Base-by-base conservation (phyloP, 108 stramenopile species). In the Poteriospumella lacustris region DNA sequence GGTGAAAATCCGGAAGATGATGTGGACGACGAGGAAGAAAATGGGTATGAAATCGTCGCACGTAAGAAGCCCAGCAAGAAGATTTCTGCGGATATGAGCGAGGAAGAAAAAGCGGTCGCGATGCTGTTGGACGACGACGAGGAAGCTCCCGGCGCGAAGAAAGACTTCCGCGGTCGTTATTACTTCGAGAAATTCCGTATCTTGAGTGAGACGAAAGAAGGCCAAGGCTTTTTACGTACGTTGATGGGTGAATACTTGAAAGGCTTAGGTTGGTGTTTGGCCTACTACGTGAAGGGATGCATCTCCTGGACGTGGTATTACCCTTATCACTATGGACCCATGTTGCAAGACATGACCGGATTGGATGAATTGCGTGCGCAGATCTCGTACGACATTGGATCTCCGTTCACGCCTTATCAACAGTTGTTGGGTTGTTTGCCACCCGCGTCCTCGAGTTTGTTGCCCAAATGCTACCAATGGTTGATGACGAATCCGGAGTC, bases 361-460 rank as follows among this genome's bases (percentile, higher is more conserved):
- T 44, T 76, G 24, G 58, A 36, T 9, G 58, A 28, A 19, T 12
- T 62, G 3, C 24, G 2, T 62, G 29, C 42, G 3, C 24, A 29
- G 31, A 52, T 76, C 60, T 3, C 28, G 3, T 84, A 81, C 38
- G 78, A 78, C 26, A 42, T 82, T 43, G 81, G 81, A 31, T 38
- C 68, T 41, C 84, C 84, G 2, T 82, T 84, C 60, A 29, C 44
- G 59, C 84, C 84, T 28, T 84, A 81, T 42, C 76, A 79, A 78
- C 84, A 84, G 81, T 78, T 84, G 43, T 68, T 84, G 0, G 68
- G 81, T 0, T 84, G 84, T 40, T 43, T 84, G 31, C 84, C 84
- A 1, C 59, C 78, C 0, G 78, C 81, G 0, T 58, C 44, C 26
- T 62, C 52, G 15, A 58, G 42, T 15, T 76, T 82, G 44, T 43